Conservation (phyloP, 2,329 filamentous ascomycete genomes). For the Fusarium drepaniforme region DNA sequence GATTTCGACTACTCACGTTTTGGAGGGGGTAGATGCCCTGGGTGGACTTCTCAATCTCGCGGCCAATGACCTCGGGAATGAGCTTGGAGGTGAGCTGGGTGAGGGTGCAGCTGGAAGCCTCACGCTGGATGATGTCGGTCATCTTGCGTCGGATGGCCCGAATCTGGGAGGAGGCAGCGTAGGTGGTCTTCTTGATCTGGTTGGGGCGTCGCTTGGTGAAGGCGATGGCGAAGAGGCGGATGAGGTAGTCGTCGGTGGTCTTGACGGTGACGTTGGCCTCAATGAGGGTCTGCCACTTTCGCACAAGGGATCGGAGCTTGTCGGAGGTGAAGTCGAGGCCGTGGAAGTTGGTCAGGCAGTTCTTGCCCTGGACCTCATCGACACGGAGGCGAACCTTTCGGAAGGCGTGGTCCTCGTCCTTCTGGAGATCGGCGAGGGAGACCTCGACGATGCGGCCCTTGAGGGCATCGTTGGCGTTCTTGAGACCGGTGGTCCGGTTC, state of each 20-base stretch:
- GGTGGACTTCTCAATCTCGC: slow-evolving; percentile 99
- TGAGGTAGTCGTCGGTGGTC: slow-evolving; percentile 99
- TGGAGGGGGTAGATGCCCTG: slow-evolving; percentile 99
- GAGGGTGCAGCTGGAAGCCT: slow-evolving; percentile 94
- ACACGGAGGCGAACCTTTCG: slow-evolving; percentile 99
- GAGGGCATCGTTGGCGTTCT: slow-evolving; percentile 99
- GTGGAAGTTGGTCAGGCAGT: slow-evolving; percentile 99
- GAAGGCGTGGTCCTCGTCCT: slow-evolving; percentile 99
- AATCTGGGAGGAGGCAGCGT: slow-evolving; percentile 97
- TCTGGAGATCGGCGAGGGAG: slow-evolving; percentile 98
- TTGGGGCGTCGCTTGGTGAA: slow-evolving; percentile 99
- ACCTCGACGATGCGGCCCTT: slow-evolving; percentile 99
- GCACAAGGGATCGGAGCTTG: slow-evolving; percentile 98
- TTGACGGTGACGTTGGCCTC: slow-evolving; percentile 99
- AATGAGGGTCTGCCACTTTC: slow-evolving; percentile 99
- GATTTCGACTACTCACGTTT: slow-evolving; percentile 78
- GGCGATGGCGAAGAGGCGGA: slow-evolving; percentile 98
- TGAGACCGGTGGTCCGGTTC: slow-evolving; percentile 99
- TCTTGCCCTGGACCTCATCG: slow-evolving; percentile 99
- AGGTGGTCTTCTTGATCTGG: slow-evolving; percentile 99
- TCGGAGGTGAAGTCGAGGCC: slow-evolving; percentile 99
- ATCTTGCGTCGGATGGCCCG: slow-evolving; percentile 99
- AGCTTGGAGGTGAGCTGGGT: slow-evolving; percentile 98
- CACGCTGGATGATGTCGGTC: slow-evolving; percentile 97
- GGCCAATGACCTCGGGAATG: slow-evolving; percentile 98